Evolutionary conservation across 345 rosid genomes (phyloP), one percentile per base, ranked within the genome.

Genomic region (Hibiscus mutabilis): DNA sequence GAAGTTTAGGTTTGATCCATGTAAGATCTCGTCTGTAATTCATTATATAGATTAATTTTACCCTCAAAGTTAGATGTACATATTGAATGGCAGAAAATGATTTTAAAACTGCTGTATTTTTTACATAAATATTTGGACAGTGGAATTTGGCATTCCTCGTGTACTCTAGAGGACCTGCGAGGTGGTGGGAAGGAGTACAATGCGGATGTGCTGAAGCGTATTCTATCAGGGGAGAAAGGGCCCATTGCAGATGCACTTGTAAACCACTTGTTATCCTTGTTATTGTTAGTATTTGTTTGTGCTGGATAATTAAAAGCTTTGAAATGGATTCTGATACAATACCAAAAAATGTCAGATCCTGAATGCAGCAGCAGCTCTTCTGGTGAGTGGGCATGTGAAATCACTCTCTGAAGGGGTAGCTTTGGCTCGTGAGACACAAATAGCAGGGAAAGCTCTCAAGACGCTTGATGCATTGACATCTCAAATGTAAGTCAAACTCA

Each of bases 141-240:
- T 96, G 93, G 95, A 92, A 21, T 92, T 86, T 58, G 98, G 91
- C 66, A 86, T 96, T 79, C 96, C 91, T 74, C 95, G 16, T 96
- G 98, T 74, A 90, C 91, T 19, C 70, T 89, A 68, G 91, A 85
- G 11, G 86, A 85, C 77, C 84, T 96, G 79, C 79, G 77, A 29
- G 99, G 99, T 56, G 99, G 98, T 79, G 93, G 69, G 35, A 91
- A 96, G 0, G 89, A 78, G n/a, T 85, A 89, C 68, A 96, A 96
- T 25, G 94, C 98, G 0, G 83, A 83, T 69, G 85, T 81, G 29
- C 72, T 96, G 75, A 88, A 79, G 79, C 88, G 79, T 47, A 82
- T 91, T 46, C 78, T 96, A 15, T 81, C 97, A 6, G 99, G 98
- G 70, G 95, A 91, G 66, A 81, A 40, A 55, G 99, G 97, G 10